phyloP scores from a whole-genome alignment of 2,329 filamentous ascomycete genomes.

The Hymenoscyphus occultus region DNA sequence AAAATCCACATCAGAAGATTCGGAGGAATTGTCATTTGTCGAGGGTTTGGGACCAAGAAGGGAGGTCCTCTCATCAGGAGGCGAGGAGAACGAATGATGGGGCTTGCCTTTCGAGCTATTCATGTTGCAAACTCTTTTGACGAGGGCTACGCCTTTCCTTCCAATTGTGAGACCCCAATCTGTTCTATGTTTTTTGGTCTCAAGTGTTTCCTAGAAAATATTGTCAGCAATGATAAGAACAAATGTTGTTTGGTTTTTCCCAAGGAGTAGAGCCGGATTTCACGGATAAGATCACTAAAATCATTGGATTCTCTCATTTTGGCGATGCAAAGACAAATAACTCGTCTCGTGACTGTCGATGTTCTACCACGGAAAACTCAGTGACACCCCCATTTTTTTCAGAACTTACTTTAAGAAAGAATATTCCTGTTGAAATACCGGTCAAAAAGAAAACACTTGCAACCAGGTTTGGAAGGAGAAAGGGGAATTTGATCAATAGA shows the following conservation, averaged over 20 bases:
- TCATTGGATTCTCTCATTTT: no score
- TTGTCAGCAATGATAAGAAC: neutral
- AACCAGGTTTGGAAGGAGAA: slow-evolving; percentile 78
- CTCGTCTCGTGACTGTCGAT: neutral
- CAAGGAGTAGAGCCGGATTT: neutral
- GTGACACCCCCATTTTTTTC: neutral
- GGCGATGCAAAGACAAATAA: neutral
- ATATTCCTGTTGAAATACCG: slow-evolving; percentile 67
- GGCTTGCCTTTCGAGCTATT: slow-evolving; percentile 19
- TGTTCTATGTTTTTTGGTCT: slow-evolving; percentile 60
- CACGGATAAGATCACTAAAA: neutral
- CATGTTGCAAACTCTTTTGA: slow-evolving; percentile 24
- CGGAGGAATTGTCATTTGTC: slow-evolving; percentile 30
- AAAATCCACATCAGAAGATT: slow-evolving; percentile 20
- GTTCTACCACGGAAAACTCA: neutral
- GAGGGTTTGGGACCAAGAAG: slow-evolving; percentile 44
- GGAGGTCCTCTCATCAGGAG: slow-evolving; percentile 54
- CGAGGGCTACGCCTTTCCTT: slow-evolving; percentile 53
- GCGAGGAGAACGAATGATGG: slow-evolving; percentile 36
- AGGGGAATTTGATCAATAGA: slow-evolving; percentile 76
- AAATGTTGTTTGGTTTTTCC: no score
- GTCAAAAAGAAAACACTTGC: slow-evolving; percentile 73
- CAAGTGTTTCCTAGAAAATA: slow-evolving; percentile 69
- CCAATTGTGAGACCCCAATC: slow-evolving; percentile 79
- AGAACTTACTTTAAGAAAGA: slow-evolving; percentile 68